Evolutionary conservation across 306 rosid genomes (phyloP), one percentile per base, ranked within the genome.

Genomic region (Vigna unguiculata): DNA sequence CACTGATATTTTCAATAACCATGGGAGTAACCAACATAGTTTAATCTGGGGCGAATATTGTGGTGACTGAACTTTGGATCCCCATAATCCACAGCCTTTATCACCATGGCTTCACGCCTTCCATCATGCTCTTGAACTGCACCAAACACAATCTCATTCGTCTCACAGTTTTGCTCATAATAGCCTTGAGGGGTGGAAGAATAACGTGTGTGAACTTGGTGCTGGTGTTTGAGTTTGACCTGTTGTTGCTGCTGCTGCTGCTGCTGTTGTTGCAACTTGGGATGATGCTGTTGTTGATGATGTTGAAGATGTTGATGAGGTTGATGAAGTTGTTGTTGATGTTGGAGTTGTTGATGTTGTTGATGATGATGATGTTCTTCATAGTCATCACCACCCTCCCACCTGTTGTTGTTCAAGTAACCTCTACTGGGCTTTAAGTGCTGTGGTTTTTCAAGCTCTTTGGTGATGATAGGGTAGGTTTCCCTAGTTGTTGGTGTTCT

Each of bases 91-190:
- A 96, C 97, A 21, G 99, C 96, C 85, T 96, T 92, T 45, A 92
- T 89, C 46, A 96, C 97, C 88, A 96, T 87, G 7, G 97, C 88
- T 82, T 92, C 98, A 2, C 93, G 89, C 6, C 93, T 86, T 63
- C 96, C 96, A 57, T 87, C 91, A 63, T 96, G 97, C 76, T 92
- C 97, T 84, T 91, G 99, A 72, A 92, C 97, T 11, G 98, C 98
- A 32, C 99, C 99, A 36, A 96, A 96, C 80, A 96, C 96, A 30
- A 96, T 91, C 89, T 96, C 99, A 52, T 87, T 96, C 9, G 97
- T 85, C 84, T 96, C 98, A 0, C 93, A 75, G 75, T 81, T 87
- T 85, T 86, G 84, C 71, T 96, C 97, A 66, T 89, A 89, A 83
- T 82, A 87, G 25, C 96, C 80, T 38, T 85, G 87, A 1, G 95